A percentile compares a stretch with the other conserved stretches of the same genome.
Evolutionary conservation across 306 rosid genomes (phyloP).

Genomic region (Heteromeles arbutifolia): DNA sequence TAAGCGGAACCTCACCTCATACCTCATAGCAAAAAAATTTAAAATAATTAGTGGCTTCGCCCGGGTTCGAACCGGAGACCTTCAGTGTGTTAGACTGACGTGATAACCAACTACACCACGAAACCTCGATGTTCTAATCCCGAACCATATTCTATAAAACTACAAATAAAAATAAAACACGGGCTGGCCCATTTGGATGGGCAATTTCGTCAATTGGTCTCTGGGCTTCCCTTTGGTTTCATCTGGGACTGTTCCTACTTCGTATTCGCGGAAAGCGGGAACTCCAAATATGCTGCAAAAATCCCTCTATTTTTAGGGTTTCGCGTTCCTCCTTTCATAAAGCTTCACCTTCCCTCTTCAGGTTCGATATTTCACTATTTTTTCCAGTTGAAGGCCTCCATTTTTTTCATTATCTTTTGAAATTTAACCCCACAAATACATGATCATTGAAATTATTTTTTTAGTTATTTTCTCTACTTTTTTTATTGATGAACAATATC

Average conservation of each 20-base stretch:
- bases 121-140: not conserved
- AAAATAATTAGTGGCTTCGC: not conserved
- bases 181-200: not conserved
- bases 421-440: not conserved
- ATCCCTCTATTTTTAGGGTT: constrained; percentile 8
- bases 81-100: constrained; percentile 97
- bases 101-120: constrained; percentile 88
- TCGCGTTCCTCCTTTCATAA: not conserved
- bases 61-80: constrained; percentile 45
- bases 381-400: not conserved
- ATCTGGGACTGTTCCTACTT: not conserved
- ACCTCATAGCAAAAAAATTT: not conserved
- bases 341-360: not conserved
- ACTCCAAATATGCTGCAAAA: not conserved
- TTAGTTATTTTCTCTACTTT: not conserved
- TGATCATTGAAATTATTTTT: not conserved
- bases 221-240: not conserved
- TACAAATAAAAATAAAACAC: too few species aligned
- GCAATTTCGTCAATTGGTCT: not conserved
- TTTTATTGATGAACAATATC: not conserved
- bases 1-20: too few species aligned
- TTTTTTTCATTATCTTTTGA: not conserved
- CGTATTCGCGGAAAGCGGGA: not conserved
- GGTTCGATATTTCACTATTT: not conserved
- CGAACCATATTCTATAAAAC: rapidly evolving